phyloP scores from a whole-genome alignment of 177 flowering plant species.

The Tripterygium wilfordii region DNA sequence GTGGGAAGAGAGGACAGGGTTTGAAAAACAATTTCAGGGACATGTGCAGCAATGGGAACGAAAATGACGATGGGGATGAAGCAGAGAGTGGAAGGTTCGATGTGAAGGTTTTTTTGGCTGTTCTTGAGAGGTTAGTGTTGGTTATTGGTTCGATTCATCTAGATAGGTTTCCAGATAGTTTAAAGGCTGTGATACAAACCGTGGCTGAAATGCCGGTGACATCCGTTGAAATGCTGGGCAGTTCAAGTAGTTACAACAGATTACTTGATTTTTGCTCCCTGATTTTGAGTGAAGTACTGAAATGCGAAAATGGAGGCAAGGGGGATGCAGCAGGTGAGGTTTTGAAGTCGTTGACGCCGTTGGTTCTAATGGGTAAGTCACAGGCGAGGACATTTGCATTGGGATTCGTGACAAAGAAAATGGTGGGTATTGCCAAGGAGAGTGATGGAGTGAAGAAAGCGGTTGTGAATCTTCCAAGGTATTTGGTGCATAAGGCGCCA shows the following conservation, averaged over 20 bases:
- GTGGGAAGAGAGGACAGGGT: slow-evolving; percentile 17
- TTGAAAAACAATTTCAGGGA: neutral
- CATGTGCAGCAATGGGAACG: neutral
- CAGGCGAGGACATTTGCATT: slow-evolving; percentile 57
- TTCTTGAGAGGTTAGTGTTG: slow-evolving; percentile 49
- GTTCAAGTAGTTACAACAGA: slow-evolving; percentile 19
- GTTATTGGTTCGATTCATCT: slow-evolving; percentile 61
- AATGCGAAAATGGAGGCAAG: slow-evolving; percentile 66
- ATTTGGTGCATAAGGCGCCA: slow-evolving; percentile 65
- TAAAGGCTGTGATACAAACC: slow-evolving; percentile 73
- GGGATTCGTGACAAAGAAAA: slow-evolving; percentile 41
- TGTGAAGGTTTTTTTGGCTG: slow-evolving; percentile 27
- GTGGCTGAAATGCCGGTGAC: slow-evolving; percentile 53
- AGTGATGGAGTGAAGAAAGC: slow-evolving; percentile 57
- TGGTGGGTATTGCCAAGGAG: slow-evolving; percentile 34
- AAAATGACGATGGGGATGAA: slow-evolving; percentile 13
- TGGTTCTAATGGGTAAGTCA: slow-evolving; percentile 51
- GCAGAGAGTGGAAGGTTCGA: slow-evolving; percentile 25
- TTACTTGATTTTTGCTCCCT: slow-evolving; percentile 43
- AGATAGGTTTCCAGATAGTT: slow-evolving; percentile 71
- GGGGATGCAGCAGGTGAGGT: slow-evolving; percentile 56
- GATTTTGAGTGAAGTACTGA: slow-evolving; percentile 49
- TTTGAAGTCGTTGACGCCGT: slow-evolving; percentile 51
- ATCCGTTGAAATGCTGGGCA: slow-evolving; percentile 42
- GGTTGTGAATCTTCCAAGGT: slow-evolving; percentile 62